Base-by-base conservation (phyloP, 2,329 filamentous ascomycete species). In the Nemania diffusa region DNA sequence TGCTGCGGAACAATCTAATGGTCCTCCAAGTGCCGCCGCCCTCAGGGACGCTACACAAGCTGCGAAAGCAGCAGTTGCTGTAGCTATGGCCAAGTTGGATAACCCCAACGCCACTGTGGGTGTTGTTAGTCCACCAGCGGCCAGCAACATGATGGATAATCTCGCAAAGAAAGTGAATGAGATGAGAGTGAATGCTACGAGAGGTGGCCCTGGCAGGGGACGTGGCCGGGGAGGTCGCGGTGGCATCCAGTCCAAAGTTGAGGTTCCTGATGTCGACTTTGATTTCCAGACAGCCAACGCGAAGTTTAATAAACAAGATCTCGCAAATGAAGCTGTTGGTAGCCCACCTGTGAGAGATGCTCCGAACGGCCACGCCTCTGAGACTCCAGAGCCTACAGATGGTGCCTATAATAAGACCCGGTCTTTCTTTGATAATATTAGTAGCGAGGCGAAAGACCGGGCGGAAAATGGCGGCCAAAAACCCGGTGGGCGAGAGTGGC, bases 401-500 rank as follows among this genome's bases (percentile, higher is more conserved):
- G 78, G 81, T 32, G 86, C 88, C 0, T 99, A 99, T 82, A 95
- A 97, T 83, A 97, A 94, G 81, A 86, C 90, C 5, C 89, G 84
- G 3, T 97, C 93, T 1, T 99, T 99, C 85, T 99, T 99, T 77
- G 96, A 99, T 81, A 97, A 99, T 79, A 97, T 99, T 71, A 97
- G 93, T 0, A 97, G 93, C 72, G 96, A 99, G 78, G 87, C 92
- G 69, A 97, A 92, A 79, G 96, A 99, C 72, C 89, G 96, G 50
- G 90, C 92, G 58, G 92, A 95, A 69, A 90, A 90, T 44, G 84
- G 84, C 48, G 86, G 86, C 4, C 86, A 88, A 69, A 88, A 89
- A 78, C 85, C 89, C n/a, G 91, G 91, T 64, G 94, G 93, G 34
- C 89, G 92, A 55, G 93, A 97, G 78, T 97, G 96, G 89, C 90